Evolutionary conservation across 192 early-diverging fungal species (phyloP), one percentile per base, ranked within the genome.

Genomic region (Coemansia umbellata): DNA sequence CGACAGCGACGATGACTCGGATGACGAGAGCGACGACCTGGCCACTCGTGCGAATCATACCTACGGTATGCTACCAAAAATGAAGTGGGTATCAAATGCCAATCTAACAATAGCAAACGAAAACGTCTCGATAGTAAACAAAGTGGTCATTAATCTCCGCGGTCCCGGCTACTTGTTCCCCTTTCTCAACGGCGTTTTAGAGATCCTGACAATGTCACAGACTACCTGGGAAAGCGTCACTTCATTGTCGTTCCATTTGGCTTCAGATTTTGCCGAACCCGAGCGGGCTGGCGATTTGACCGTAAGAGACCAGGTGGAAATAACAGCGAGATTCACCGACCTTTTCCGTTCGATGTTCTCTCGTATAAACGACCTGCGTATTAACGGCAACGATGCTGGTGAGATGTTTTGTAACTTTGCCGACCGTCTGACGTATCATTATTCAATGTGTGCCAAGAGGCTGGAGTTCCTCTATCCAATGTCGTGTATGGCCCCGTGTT

Each of bases 121-220:
- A 11, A n/a, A 26, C 0, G 24, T 26, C 24, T 15, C 24, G 3
- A 11, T 45, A 5, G 43, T 45, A 3, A 22, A n/a, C 24, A 26
- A 45, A 0, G 43, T 45, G 24, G 23, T 22, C 0, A 11, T 45
- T 0, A 45, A 45, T 13, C 24, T 45, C 13, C 43, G 26, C 1
- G 43, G 43, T 1, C 43, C 43, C 13, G 43, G 23, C 4, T 45
- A 45, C 43, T n/a, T 45, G 43, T 45, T 45, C 2, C 43, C 43
- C 3, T 45, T 27, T 7, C 26, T 45, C 13, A 11, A 5, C 43
- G 24, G 24, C 43, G 13, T 45, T 4, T 8, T 14, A 1, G 23
- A 8, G 5, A 5, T 26, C 24, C 43, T 45, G 24, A 26, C n/a
- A n/a, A n/a, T n/a, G n/a, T n/a, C 7, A n/a, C 43, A 23, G 13